Evolutionary conservation across 192 early-diverging fungal genomes (phyloP), one percentile per base, ranked within the genome.

Genomic region (Linnemannia exigua): DNA sequence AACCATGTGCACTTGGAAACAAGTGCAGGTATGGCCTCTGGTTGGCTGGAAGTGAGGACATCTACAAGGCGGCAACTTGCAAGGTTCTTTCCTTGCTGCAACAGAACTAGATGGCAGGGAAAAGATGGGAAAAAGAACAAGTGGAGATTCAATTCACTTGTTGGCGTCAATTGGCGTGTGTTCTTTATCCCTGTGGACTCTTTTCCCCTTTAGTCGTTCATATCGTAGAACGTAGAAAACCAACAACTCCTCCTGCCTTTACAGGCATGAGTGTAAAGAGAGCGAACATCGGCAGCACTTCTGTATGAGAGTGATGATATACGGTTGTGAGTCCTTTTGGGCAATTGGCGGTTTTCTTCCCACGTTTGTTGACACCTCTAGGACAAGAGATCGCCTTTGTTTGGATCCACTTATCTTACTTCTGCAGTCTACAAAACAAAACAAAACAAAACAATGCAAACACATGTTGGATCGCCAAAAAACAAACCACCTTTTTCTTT

Each of bases 291-390:
- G 72, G 72, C 72, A 74, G 51, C 35, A 17, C 54, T 74, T 73
- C n/a, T 54, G 0, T 54, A 35, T 37, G 9, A 6, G 25, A 25
- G 28, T 31, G 22, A n/a, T n/a, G 12, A 25, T 3, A 25, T 31
- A 25, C 25, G 25, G 58, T 63, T 63, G 58, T 63, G 58, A 63
- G 58, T 63, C 58, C 58, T 25, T 63, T 63, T 63, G 11, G 58
- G 58, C 25, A 8, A 63, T 14, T 25, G 12, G 58, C 14, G 28
- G n/a, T 51, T 5, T 61, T 78, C 68, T 78, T 78, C 76, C 67
- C 76, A 78, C 76, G 76, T 78, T 78, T 78, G 68, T 78, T 78
- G 67, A 69, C 37, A 61, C 8, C 19, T 2, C 37, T 35, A 14
- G 31, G 28, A 63, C 58, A 11, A 63, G 28, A 1, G 58, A 63